These are phyloP conservation scores for Botryotinia calthae DNA, from an alignment of 2,329 filamentous ascomycete genomes.

Conservation along the genomic window DNA sequence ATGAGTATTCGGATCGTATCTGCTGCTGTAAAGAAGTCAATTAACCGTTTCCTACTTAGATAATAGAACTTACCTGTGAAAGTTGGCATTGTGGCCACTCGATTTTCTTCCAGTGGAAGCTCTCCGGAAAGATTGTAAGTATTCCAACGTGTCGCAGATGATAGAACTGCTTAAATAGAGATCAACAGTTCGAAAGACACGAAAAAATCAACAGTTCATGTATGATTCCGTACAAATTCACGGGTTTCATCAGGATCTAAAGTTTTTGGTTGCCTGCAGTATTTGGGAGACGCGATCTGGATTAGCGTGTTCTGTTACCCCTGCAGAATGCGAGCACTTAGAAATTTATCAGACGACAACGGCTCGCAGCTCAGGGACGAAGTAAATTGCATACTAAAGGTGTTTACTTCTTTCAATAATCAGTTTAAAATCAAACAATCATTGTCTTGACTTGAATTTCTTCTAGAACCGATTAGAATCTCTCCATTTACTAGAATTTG, in stretches of 20 bases:
- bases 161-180: background rate
- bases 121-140: background rate
- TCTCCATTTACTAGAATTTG: background rate
- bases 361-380: background rate
- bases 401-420: background rate
- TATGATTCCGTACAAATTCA: background rate
- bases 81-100: slow-evolving; percentile 32
- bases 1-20: slow-evolving; percentile 94
- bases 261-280: slow-evolving; percentile 14
- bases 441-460: background rate
- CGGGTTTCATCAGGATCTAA: background rate
- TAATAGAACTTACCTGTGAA: slow-evolving; percentile 24
- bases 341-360: slow-evolving; percentile 15
- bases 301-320: slow-evolving; percentile 27
- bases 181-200: background rate
- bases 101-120: background rate
- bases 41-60: background rate
- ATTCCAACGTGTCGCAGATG: background rate
- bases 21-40: slow-evolving; percentile 40
- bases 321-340: slow-evolving; percentile 22
- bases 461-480: background rate
- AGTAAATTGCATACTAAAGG: background rate
- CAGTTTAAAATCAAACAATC: background rate
- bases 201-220: background rate
- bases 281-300: slow-evolving; percentile 28